A percentile compares a stretch with the other conserved stretches of the same genome.
Conservation (phyloP, 495 filamentous ascomycete genomes). For the Patellaria atrata region DNA sequence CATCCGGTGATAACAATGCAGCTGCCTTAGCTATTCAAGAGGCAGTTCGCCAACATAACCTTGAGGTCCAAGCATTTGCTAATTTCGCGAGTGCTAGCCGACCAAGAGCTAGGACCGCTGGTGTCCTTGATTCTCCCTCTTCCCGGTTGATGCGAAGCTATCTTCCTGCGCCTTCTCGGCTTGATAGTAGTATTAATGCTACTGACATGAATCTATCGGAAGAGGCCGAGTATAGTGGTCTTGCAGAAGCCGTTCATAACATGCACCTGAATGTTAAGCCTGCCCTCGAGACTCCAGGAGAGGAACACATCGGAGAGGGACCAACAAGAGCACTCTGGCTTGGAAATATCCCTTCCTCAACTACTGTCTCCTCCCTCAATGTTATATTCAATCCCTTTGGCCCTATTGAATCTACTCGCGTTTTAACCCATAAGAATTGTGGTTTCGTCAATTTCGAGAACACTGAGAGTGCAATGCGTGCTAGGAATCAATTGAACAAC, state of each 20-base stretch:
- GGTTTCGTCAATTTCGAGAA: constrained; percentile 96
- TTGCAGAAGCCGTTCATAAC: constrained; percentile 62
- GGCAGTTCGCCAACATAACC: constrained; percentile 83
- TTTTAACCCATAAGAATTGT: constrained; percentile 97
- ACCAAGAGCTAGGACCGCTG: constrained; percentile 78
- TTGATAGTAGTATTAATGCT: constrained; percentile 72
- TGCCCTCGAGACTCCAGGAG: constrained; percentile 25
- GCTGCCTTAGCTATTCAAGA: constrained; percentile 71
- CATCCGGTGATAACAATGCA: constrained; percentile 52
- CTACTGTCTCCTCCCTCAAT: constrained; percentile 80
- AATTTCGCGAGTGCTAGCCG: constrained; percentile 66
- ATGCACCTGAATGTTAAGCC: constrained; percentile 52
- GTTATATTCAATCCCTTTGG: constrained; percentile 88
- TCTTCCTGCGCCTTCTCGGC: constrained; percentile 62
- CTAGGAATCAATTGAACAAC: constrained; percentile 74
- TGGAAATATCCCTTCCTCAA: constrained; percentile 93
- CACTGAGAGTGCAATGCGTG: constrained; percentile 75
- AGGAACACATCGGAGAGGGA: constrained; percentile 71
- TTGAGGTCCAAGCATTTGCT: constrained; percentile 83
- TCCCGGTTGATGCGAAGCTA: constrained; percentile 62
- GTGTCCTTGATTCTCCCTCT: constrained; percentile 73
- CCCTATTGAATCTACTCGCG: constrained; percentile 78
- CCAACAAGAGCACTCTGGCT: constrained; percentile 93
- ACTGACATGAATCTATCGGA: constrained; percentile 62
- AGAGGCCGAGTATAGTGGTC: constrained; percentile 55